These are phyloP conservation scores for Mycena sanguinolenta DNA, from an alignment of 768 basidiomycete genomes.

Conservation along the genomic window DNA sequence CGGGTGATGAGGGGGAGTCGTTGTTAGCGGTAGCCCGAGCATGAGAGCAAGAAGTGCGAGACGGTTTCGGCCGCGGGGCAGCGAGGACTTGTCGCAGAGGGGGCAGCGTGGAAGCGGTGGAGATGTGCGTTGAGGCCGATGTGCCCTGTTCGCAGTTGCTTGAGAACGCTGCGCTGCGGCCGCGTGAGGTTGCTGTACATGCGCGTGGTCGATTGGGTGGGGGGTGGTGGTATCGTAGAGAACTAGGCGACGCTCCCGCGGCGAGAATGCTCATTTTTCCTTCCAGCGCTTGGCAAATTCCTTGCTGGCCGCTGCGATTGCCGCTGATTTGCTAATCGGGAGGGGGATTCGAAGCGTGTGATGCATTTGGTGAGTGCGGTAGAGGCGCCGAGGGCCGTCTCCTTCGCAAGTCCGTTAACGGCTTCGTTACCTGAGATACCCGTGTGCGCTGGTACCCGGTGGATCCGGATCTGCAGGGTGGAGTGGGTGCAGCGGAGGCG, in stretches of 20 bases:
- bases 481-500: background rate
- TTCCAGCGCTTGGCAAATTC: background rate
- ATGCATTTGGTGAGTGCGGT: background rate
- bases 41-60: background rate
- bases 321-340: background rate
- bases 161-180: slow-evolving; percentile 4
- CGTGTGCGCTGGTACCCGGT: background rate
- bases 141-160: background rate
- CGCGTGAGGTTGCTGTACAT: background rate
- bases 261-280: background rate
- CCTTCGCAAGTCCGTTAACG: background rate
- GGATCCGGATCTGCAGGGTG: background rate
- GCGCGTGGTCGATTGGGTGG: too few species aligned
- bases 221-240: background rate
- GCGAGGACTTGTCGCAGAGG: background rate
- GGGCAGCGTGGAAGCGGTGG: background rate
- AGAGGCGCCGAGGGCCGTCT: background rate
- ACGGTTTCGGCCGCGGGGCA: background rate
- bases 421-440: background rate
- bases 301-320: background rate
- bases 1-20: background rate
- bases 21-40: background rate
- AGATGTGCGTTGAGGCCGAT: background rate
- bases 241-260: background rate
- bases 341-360: background rate